These are phyloP conservation scores for Podospora pseudopauciseta DNA, from an alignment of 495 filamentous ascomycete genomes.

Conservation along the genomic window DNA sequence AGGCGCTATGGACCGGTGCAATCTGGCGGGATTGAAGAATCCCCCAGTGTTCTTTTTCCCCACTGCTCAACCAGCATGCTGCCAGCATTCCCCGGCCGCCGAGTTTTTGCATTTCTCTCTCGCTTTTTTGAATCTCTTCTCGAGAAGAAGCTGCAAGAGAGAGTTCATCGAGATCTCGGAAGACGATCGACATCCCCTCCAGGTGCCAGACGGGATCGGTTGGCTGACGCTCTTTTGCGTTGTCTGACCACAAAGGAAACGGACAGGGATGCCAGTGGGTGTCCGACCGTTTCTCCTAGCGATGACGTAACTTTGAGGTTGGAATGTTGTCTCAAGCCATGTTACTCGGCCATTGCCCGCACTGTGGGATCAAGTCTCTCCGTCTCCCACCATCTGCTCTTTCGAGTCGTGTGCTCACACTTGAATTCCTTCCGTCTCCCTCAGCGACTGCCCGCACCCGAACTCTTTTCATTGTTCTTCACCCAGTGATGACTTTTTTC, in stretches of 20 bases:
- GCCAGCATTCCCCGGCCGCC: not conserved
- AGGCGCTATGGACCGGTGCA: slow-evolving; percentile 22
- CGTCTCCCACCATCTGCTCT: not conserved
- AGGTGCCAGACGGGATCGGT: slow-evolving; percentile 3
- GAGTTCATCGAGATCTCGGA: not conserved
- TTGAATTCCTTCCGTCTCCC: not conserved
- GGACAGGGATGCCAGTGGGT: slow-evolving; percentile 22
- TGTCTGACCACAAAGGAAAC: not conserved
- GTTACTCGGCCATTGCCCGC: slow-evolving; percentile 21
- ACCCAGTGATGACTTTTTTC: not conserved
- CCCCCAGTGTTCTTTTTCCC: not conserved
- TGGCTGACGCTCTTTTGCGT: not conserved
- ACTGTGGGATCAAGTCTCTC: slow-evolving; percentile 28
- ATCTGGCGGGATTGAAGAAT: slow-evolving; percentile 12
- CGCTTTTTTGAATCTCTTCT: not conserved
- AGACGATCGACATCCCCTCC: not conserved
- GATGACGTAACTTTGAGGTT: slow-evolving; percentile 36
- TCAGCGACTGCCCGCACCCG: not conserved
- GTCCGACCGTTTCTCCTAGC: slow-evolving; percentile 21
- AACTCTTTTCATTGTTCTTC: not conserved
- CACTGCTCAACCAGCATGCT: slow-evolving; percentile 3
- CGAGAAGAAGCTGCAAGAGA: not conserved
- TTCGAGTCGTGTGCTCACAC: not conserved
- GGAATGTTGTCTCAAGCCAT: slow-evolving; percentile 30
- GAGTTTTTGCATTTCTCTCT: not conserved